Evolutionary conservation across 768 basidiomycete species (phyloP).

Genomic region (Clitopilus hobsonii): DNA sequence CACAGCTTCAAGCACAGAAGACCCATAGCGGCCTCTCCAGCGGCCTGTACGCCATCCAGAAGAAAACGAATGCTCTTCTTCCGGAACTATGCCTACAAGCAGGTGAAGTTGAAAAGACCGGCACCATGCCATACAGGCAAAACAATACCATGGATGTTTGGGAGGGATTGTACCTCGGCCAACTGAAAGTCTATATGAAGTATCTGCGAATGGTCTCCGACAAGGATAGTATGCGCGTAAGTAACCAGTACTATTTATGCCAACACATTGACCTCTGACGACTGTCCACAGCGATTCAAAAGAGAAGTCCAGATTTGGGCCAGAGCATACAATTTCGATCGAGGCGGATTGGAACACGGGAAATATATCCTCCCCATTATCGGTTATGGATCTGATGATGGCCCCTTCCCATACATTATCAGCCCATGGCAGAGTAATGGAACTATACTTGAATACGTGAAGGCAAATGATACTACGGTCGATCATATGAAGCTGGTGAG

Average conservation of each 20-base stretch:
- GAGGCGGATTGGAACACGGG: constrained; percentile 21
- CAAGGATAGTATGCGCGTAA: constrained; percentile 38
- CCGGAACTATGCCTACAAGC: constrained; percentile 45
- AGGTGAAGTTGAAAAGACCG: constrained; percentile 48
- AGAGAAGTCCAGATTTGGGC: constrained; percentile 54
- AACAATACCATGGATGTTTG: constrained; percentile 50
- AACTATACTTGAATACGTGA: constrained; percentile 43
- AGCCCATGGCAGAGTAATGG: constrained; percentile 56
- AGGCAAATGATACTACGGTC: constrained; percentile 27
- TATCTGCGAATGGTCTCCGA: constrained; percentile 46
- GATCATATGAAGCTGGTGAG: constrained; percentile 39
- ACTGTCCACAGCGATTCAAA: constrained; percentile 37
- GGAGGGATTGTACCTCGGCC: constrained; percentile 48
- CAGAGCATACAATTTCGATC: constrained; percentile 47
- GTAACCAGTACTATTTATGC: constrained; percentile 3
- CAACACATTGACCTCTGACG: neutral
- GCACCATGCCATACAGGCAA: constrained; percentile 45
- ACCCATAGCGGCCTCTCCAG: constrained; percentile 39
- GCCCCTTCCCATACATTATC: constrained; percentile 58
- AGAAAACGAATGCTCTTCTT: constrained; percentile 38
- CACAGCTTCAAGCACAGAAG: constrained; percentile 22
- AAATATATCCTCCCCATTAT: constrained; percentile 52
- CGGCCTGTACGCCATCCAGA: constrained; percentile 48
- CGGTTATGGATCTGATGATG: constrained; percentile 51
- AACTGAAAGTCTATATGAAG: constrained; percentile 56